Evolutionary conservation across 2,329 filamentous ascomycete genomes (phyloP), one percentile per base, ranked within the genome.

Genomic region (Chrysoporthe cubensis): DNA sequence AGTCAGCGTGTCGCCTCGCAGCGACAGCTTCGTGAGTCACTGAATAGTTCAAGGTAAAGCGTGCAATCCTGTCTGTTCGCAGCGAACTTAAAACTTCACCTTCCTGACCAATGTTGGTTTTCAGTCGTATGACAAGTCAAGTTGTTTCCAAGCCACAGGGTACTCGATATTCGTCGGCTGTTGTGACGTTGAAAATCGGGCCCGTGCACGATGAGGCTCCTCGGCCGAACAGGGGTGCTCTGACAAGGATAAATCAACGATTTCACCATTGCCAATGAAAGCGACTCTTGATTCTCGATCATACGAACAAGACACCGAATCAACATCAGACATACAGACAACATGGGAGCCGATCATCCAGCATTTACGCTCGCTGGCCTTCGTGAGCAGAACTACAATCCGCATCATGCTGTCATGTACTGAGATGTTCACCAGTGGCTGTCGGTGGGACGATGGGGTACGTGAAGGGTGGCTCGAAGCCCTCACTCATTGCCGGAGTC

Each of bases 321-420:
- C 21, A 37, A 9, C 26, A 34, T 48, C 54, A 48, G 32, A 48
- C 16, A 62, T 43, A 52, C n/a, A 37, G 40, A 64, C 50, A 65
- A 59, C 21, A 70, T 70, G 69, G 66, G 69, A 64, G 79, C 79
- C 21, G 77, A 81, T 46, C 79, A 81, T 67, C 79, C 79, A 50
- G 79, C 78, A 0, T 80, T 81, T 62, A 80, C 79, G 34, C 75
- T 81, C 6, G 78, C 79, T 0, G 78, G 72, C 54, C 76, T 81
- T 2, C 64, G 79, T 81, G 73, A 75, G 79, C 74, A 2, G 9
- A 7, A 3, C 26, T 13, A 5, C 1, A 44, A 11, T 44, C 1
- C 0, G 7, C 21, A 21, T n/a, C 7, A 11, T 13, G 32, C 44
- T 5, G 54, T 3, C 14, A 26, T 2, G 43, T 21, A 58, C 54